These are phyloP conservation scores for Corrigiola litoralis DNA, from an alignment of 179 eudicot species.

Conservation along the genomic window DNA sequence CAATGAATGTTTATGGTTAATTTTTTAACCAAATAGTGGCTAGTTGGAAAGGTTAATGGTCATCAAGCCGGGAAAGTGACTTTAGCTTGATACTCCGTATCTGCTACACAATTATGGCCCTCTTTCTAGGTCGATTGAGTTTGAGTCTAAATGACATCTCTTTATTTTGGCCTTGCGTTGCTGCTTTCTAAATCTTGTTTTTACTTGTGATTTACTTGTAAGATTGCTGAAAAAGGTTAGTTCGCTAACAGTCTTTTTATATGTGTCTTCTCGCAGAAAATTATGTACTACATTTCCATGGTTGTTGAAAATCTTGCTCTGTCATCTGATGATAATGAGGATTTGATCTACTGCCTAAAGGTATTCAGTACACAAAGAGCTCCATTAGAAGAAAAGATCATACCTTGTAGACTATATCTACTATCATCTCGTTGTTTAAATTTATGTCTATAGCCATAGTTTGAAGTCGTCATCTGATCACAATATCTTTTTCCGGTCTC, in stretches of 20 bases:
- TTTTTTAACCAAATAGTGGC: no score
- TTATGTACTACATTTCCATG: conserved; percentile 87
- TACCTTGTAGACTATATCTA: neutral
- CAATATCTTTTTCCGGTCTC: neutral
- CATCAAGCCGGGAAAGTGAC: no score
- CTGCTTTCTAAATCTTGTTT: neutral
- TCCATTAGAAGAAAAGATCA: neutral
- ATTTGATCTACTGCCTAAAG: conserved; percentile 90
- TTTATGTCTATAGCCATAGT: neutral
- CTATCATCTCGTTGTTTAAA: neutral
- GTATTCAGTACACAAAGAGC: conserved; percentile 27
- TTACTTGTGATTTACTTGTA: neutral
- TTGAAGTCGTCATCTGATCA: no score
- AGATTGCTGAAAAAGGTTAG: neutral
- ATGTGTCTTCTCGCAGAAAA: conserved; percentile 56
- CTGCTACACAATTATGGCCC: no score
- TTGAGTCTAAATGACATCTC: neutral
- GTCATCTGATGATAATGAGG: conserved; percentile 85
- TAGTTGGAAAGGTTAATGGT: no score
- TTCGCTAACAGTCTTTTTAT: conserved; percentile 12
- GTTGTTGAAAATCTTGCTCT: conserved; percentile 89
- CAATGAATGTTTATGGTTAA: neutral
- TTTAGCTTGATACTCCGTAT: no score
- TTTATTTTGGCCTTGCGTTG: neutral
- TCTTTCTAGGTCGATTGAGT: neutral